Percentiles rank a stretch among this genome's conserved stretches.
Evolutionary conservation across 495 filamentous ascomycete genomes (phyloP).

Genomic region (Hyaloscypha bicolor): DNA sequence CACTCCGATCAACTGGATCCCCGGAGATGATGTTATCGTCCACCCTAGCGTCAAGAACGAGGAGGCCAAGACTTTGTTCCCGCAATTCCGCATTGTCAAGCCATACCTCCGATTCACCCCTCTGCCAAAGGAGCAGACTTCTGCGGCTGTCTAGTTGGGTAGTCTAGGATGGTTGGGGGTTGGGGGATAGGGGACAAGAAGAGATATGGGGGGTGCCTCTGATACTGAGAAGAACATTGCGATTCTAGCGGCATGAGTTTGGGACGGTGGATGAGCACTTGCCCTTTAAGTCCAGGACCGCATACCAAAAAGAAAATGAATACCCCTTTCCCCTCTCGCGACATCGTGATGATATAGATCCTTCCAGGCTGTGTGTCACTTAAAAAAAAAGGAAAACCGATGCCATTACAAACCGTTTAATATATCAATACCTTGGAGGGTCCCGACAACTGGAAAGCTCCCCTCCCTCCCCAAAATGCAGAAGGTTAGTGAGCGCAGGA

Average conservation of each 20-base stretch:
- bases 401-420: no score
- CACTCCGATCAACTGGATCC: slow-evolving; percentile 90
- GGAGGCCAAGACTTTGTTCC: slow-evolving; percentile 87
- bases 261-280: background rate
- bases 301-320: background rate
- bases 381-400: background rate
- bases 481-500: background rate
- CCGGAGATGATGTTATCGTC: slow-evolving; percentile 93
- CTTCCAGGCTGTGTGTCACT: background rate
- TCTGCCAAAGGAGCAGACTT: slow-evolving; percentile 54
- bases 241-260: background rate
- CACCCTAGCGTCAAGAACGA: slow-evolving; percentile 86
- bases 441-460: no score
- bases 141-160: slow-evolving; percentile 18
- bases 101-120: slow-evolving; percentile 81
- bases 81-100: slow-evolving; percentile 90
- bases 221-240: background rate
- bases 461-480: no score
- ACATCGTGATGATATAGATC: background rate
- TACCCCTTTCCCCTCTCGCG: background rate
- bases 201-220: background rate
- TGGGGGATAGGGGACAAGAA: background rate
- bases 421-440: no score
- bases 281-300: background rate
- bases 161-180: background rate